Evolutionary conservation across 805 yeast genomes (phyloP).

Genomic region (Nakazawaea sp.): DNA sequence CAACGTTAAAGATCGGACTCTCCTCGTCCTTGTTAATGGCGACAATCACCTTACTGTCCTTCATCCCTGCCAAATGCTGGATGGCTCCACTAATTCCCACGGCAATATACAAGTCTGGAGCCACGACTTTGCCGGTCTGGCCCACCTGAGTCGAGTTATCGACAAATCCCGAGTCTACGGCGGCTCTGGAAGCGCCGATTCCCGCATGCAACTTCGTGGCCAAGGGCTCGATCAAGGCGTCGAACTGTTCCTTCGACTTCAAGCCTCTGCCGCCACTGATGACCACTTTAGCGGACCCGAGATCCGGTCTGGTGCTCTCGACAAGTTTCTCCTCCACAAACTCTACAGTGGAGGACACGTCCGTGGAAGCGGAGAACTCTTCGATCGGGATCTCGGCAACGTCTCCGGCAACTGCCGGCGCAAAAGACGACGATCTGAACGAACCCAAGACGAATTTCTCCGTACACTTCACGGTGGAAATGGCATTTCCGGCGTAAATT

Average conservation of each 20-base stretch:
- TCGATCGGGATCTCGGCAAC: slow-evolving; percentile 35
- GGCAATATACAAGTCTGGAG: slow-evolving; percentile 91
- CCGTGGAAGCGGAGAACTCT: slow-evolving; percentile 31
- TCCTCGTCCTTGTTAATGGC: slow-evolving; percentile 94
- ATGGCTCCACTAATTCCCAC: slow-evolving; percentile 96
- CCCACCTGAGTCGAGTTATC: slow-evolving; percentile 97
- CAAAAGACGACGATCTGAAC: slow-evolving; percentile 82
- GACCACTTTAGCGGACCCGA: slow-evolving; percentile 73
- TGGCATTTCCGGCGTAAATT: slow-evolving; percentile 92
- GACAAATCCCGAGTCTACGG: slow-evolving; percentile 92
- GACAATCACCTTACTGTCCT: slow-evolving; percentile 87
- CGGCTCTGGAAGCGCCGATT: slow-evolving; percentile 96
- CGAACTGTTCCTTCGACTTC: slow-evolving; percentile 84
- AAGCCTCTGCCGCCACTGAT: slow-evolving; percentile 95
- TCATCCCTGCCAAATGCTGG: slow-evolving; percentile 98
- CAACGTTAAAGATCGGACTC: slow-evolving; percentile 86
- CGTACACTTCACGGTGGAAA: slow-evolving; percentile 67
- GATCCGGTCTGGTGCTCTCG: slow-evolving; percentile 83
- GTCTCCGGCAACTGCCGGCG: slow-evolving; percentile 30
- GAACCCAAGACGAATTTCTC: slow-evolving; percentile 67
- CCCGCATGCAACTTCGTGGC: slow-evolving; percentile 86
- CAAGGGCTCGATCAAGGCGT: slow-evolving; percentile 66
- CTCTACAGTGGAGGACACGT: slow-evolving; percentile 35
- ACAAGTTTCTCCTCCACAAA: slow-evolving; percentile 75
- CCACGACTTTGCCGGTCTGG: slow-evolving; percentile 96